Conservation (phyloP, 495 filamentous ascomycete genomes). For the Neurospora africana region DNA sequence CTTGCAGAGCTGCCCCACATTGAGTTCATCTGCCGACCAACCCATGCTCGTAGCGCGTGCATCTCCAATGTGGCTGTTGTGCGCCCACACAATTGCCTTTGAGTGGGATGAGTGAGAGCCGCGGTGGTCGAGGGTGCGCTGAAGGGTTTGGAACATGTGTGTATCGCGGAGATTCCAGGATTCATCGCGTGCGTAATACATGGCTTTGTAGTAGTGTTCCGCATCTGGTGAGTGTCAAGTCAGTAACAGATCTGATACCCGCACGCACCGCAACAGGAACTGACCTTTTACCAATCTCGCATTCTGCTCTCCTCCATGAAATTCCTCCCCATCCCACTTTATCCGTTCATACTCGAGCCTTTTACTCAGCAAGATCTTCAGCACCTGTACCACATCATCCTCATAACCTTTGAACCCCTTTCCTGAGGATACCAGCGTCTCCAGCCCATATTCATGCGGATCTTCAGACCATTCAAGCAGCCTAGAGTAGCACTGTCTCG, state of each 20-base stretch:
- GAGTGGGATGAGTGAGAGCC: conserved; percentile 13
- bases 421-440: conserved; percentile 23
- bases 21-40: conserved; percentile 37
- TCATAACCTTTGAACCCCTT: conserved; percentile 38
- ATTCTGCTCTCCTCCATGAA: conserved; percentile 45
- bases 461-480: conserved; percentile 43
- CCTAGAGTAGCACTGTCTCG: conserved; percentile 36
- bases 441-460: conserved; percentile 43
- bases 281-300: conserved; percentile 39
- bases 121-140: conserved; percentile 35
- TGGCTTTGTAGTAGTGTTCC: conserved; percentile 47
- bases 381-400: conserved; percentile 35
- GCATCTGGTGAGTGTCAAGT: conserved; percentile 25
- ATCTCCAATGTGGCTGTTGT: conserved; percentile 53
- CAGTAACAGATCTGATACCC: neutral
- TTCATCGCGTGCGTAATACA: conserved; percentile 46
- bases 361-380: conserved; percentile 33
- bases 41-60: conserved; percentile 48
- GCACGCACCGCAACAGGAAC: neutral
- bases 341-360: conserved; percentile 34
- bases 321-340: conserved; percentile 38
- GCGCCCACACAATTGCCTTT: conserved; percentile 50
- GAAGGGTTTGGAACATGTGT: conserved; percentile 49
- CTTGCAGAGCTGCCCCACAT: conserved; percentile 47
- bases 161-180: conserved; percentile 49